Evolutionary conservation across 768 basidiomycete genomes (phyloP).

Genomic region (Holtermanniella nyarrowii): DNA sequence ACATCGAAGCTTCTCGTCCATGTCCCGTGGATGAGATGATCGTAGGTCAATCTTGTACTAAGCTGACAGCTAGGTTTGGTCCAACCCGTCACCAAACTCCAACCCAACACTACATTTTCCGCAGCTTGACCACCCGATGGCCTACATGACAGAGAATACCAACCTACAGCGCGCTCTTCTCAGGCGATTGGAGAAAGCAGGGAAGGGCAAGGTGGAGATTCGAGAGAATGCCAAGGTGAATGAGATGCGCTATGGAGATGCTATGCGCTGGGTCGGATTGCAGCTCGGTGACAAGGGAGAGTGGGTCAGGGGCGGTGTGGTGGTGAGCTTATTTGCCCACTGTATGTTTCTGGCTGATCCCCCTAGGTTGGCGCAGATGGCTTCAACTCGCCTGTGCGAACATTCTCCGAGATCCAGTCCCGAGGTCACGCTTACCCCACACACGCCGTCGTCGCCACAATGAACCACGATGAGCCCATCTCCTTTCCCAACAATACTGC

Average conservation of each 20-base stretch:
- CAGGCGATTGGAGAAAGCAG: slow-evolving; percentile 47
- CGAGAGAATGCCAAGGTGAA: slow-evolving; percentile 65
- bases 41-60: slow-evolving; percentile 44
- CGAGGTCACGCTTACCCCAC: slow-evolving; percentile 88
- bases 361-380: slow-evolving; percentile 86
- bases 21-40: slow-evolving; percentile 74
- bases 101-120: slow-evolving; percentile 36
- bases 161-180: slow-evolving; percentile 84
- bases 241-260: slow-evolving; percentile 52
- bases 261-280: slow-evolving; percentile 70
- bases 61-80: slow-evolving; percentile 57
- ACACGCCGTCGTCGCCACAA: slow-evolving; percentile 80
- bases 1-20: slow-evolving; percentile 60
- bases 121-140: slow-evolving; percentile 49
- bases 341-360: neutral
- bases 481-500: slow-evolving; percentile 57
- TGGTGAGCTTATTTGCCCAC: slow-evolving; percentile 47
- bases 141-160: slow-evolving; percentile 78
- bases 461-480: slow-evolving; percentile 57
- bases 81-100: slow-evolving; percentile 32
- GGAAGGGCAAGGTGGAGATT: slow-evolving; percentile 51
- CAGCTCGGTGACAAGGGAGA: slow-evolving; percentile 56
- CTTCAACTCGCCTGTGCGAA: slow-evolving; percentile 81
- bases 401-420: slow-evolving; percentile 71
- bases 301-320: slow-evolving; percentile 58